Base-by-base conservation (phyloP, 164 flowering plant genomes). In the Vitis rotundifolia region DNA sequence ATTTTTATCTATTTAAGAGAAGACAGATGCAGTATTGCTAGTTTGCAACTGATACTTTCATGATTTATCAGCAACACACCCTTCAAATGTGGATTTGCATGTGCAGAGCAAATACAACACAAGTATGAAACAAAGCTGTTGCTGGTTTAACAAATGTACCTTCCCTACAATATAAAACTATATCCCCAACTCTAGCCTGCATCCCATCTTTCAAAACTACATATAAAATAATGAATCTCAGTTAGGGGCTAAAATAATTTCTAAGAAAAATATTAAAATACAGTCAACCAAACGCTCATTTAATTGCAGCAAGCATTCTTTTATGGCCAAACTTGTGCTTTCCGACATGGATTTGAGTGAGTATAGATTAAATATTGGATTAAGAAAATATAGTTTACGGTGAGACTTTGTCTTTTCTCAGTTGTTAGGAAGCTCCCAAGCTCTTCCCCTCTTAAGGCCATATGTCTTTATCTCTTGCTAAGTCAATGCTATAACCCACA, bases 21-120 rank as follows among this genome's bases (percentile, higher is more conserved):
- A 37, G 44, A 37, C 44, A 37, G 44, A 37, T 37, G 7, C 44
- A 37, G 44, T 6, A 3, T 37, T 37, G 6, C 44, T 3, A 37
- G 44, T 37, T 37, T 22, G 10, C 49, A 44, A 63, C 11, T 58
- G 47, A 54, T 31, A 14, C 12, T 31, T 52, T 59, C 58, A 12
- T 12, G 44, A 37, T 37, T 37, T 37, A 37, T 37, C 44, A 52
- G 49, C 53, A n/a, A 18, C 1, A 11, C 16, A 49, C 14, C 59
- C 63, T 13, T 63, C 53, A 5, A 22, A 31, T 48, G 56, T 31
- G 61, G 13, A 10, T 31, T 60, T 60, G 78, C 78, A 75, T 75
- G 78, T 75, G 78, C 57, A 18, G 12, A 64, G 66, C 70, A 60
- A 58, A 37, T 11, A 63, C 18, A 14, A 56, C 15, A 16, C n/a